phyloP scores from a whole-genome alignment of 441 rosid genomes.

The Erodium trifolium region DNA sequence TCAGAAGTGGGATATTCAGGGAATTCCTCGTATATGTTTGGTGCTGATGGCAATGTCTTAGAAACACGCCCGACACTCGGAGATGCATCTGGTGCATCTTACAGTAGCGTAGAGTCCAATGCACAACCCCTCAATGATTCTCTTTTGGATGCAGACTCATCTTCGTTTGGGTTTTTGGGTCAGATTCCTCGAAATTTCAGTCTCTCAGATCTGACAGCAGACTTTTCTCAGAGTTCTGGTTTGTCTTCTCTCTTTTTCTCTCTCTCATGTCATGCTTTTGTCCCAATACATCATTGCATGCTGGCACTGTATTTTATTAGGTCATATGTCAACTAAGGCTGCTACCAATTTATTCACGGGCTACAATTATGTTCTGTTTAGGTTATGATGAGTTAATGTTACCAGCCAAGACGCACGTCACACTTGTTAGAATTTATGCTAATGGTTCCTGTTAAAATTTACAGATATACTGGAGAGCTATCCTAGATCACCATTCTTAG shows the following conservation, averaged over 20 bases:
- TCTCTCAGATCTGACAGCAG: constrained; percentile 85
- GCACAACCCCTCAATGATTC: constrained; percentile 64
- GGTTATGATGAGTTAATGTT: background rate
- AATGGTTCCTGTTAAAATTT: constrained; percentile 11
- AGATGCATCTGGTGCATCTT: constrained; percentile 62
- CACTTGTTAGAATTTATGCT: background rate
- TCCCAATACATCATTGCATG: background rate
- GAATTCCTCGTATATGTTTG: constrained; percentile 56
- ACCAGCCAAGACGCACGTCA: too few relatives aligned
- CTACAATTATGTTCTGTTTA: background rate
- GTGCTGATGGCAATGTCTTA: constrained; percentile 53
- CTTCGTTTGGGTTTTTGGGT: constrained; percentile 70
- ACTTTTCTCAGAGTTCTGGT: constrained; percentile 92
- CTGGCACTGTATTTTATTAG: background rate
- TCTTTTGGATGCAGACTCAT: constrained; percentile 59
- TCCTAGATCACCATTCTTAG: constrained; percentile 75
- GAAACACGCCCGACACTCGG: constrained; percentile 56
- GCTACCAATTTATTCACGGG: background rate
- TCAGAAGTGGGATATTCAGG: constrained; percentile 67
- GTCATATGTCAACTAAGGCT: background rate
- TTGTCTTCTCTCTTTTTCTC: constrained; percentile 16
- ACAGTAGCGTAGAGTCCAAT: constrained; percentile 63
- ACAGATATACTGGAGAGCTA: constrained; percentile 79
- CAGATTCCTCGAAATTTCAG: constrained; percentile 83
- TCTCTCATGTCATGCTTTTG: background rate